A percentile compares a stretch with the other conserved stretches of the same genome.
Conservation (phyloP, 2,329 filamentous ascomycete species). For the Aureobasidium lini region DNA sequence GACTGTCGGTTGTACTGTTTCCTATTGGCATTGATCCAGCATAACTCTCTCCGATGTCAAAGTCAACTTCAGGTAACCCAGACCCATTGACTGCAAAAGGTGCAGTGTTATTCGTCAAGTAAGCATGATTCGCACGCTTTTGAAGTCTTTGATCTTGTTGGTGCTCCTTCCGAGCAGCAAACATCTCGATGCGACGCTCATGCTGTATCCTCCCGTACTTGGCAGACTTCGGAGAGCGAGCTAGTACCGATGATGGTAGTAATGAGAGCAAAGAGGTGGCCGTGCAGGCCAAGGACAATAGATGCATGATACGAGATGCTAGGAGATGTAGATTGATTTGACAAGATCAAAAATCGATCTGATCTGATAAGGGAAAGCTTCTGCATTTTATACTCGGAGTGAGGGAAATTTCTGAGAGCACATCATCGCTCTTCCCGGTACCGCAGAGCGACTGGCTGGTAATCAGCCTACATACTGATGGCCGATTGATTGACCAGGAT, state of each 20-base stretch:
- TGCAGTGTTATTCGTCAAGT: conserved; percentile 5
- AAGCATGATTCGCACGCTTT: background rate
- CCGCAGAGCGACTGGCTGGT: background rate
- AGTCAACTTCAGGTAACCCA: conserved; percentile 31
- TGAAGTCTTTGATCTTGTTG: background rate
- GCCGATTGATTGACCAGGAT: background rate
- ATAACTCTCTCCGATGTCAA: conserved; percentile 38
- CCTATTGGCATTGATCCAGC: conserved; percentile 29
- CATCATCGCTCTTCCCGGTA: background rate
- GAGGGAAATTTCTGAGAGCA: background rate
- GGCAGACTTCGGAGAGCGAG: background rate
- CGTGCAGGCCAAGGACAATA: background rate
- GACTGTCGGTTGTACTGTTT: conserved; percentile 21
- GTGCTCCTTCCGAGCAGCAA: background rate
- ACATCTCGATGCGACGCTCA: background rate
- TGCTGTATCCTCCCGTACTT: background rate
- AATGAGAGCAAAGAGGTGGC: background rate
- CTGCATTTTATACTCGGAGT: background rate
- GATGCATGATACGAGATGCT: background rate
- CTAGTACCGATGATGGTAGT: background rate
- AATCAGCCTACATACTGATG: background rate
- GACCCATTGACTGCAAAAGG: conserved; percentile 24
- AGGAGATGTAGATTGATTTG: background rate
- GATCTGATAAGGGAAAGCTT: background rate
- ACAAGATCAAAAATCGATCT: background rate